Conservation (phyloP, 306 rosid species). For the Ceratonia siliqua region DNA sequence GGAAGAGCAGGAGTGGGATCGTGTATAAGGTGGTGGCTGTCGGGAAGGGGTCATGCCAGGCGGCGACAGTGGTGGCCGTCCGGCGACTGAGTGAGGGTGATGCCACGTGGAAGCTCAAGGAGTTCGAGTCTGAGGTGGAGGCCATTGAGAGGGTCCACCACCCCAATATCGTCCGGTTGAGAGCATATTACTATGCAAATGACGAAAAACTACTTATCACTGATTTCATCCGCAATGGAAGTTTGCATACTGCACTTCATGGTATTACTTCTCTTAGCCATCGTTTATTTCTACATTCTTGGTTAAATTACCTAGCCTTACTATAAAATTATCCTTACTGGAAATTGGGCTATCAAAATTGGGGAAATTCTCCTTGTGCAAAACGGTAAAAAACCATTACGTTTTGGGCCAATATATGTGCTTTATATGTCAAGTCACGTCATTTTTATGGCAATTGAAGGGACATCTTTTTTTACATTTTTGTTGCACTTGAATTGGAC, state of each 20-base stretch:
- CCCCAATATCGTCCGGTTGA: constrained; percentile 64
- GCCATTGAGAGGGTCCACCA: constrained; percentile 75
- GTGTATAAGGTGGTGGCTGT: constrained; percentile 71
- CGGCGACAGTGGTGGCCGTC: constrained; percentile 63
- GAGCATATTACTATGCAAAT: constrained; percentile 74
- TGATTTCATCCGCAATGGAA: constrained; percentile 78
- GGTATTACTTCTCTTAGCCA: constrained; percentile 42
- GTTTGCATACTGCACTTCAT: constrained; percentile 63
- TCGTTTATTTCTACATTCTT: neutral
- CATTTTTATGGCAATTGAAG: neutral
- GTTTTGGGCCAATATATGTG: neutral
- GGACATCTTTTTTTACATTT: neutral
- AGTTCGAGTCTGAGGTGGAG: constrained; percentile 70
- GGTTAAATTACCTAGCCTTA: neutral
- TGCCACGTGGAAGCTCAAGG: constrained; percentile 74
- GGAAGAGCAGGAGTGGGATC: constrained; percentile 80
- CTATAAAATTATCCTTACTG: neutral
- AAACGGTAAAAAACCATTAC: no score
- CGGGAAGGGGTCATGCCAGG: constrained; percentile 45
- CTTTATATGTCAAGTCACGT: neutral
- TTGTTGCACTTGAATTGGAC: neutral
- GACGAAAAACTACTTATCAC: constrained; percentile 76
- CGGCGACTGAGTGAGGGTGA: constrained; percentile 72
- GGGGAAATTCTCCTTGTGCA: neutral
- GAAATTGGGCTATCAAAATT: neutral